Evolutionary conservation across 2,329 filamentous ascomycete species (phyloP).

Genomic region (Claviceps humidiphila): DNA sequence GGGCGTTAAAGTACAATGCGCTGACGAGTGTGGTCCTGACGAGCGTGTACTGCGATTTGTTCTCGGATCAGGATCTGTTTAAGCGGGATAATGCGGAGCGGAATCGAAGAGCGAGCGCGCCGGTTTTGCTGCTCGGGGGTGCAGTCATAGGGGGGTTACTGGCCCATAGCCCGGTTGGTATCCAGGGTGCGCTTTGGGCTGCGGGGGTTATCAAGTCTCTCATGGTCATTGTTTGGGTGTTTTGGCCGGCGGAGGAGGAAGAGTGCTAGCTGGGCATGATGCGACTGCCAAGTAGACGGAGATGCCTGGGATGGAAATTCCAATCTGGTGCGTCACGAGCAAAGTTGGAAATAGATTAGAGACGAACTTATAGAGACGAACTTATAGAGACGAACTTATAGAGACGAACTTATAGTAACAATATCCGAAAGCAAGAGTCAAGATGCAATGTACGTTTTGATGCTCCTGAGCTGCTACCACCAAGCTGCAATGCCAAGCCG

Average conservation of each 20-base stretch:
- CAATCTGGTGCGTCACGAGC: no score
- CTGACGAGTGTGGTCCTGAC: constrained; percentile 70
- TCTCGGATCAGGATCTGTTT: constrained; percentile 47
- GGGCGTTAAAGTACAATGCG: constrained; percentile 54
- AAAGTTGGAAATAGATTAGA: no score
- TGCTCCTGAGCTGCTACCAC: no score
- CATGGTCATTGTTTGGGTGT: constrained; percentile 44
- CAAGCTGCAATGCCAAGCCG: no score
- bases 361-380: no score
- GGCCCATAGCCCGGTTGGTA: constrained; percentile 33
- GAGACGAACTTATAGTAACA: no score
- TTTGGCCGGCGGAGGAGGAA: constrained; percentile 40
- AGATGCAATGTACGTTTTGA: no score
- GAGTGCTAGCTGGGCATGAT: constrained; percentile 10
- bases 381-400: no score
- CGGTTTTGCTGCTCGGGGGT: constrained; percentile 33
- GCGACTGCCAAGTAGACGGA: background rate
- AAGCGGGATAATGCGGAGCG: constrained; percentile 31
- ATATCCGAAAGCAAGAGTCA: no score
- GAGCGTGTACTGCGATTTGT: constrained; percentile 70
- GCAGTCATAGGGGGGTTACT: constrained; percentile 37
- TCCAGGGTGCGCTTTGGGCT: constrained; percentile 45
- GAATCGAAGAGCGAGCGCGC: constrained; percentile 37
- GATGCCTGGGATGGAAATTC: no score
- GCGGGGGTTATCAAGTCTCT: constrained; percentile 41